A percentile compares a stretch with the other conserved stretches of the same genome.
phyloP scores from a whole-genome alignment of 345 rosid species.

The Lepidium aucheri region DNA sequence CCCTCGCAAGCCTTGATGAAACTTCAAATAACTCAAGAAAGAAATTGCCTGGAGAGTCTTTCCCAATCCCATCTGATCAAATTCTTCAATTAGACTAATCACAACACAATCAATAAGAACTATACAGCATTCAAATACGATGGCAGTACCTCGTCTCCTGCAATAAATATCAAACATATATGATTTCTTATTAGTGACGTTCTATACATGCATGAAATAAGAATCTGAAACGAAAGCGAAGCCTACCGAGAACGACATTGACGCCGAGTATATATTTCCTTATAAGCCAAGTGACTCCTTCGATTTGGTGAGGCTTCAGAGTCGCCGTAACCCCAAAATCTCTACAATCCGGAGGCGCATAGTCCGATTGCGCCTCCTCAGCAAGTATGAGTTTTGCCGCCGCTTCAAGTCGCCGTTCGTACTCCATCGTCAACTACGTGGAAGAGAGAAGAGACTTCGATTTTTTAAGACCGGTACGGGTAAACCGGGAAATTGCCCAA shows the following conservation, averaged over 20 bases:
- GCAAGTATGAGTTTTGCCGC: slow-evolving; percentile 47
- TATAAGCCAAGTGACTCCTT: slow-evolving; percentile 77
- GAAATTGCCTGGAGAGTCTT: slow-evolving; percentile 86
- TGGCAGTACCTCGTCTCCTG: slow-evolving; percentile 73
- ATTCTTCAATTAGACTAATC: background rate
- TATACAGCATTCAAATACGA: slow-evolving; percentile 2
- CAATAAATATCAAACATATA: slow-evolving; percentile 18
- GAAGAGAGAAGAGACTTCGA: no score
- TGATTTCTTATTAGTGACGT: no score
- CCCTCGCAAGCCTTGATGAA: slow-evolving; percentile 38
- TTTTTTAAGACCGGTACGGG: background rate
- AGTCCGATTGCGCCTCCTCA: slow-evolving; percentile 23
- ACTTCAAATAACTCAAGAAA: slow-evolving; percentile 68
- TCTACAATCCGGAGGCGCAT: slow-evolving; percentile 19
- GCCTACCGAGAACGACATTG: slow-evolving; percentile 62
- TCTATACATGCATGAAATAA: background rate
- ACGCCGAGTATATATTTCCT: slow-evolving; percentile 60
- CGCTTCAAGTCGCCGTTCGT: slow-evolving; percentile 51
- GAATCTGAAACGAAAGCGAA: background rate
- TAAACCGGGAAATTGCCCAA: background rate
- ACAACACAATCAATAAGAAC: background rate
- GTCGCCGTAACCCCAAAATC: slow-evolving; percentile 54
- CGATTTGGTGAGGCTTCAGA: slow-evolving; percentile 70
- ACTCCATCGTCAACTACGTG: slow-evolving; percentile 36
- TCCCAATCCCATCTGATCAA: slow-evolving; percentile 80